Evolutionary conservation across 2,329 filamentous ascomycete genomes (phyloP), one percentile per base, ranked within the genome.

Genomic region (Penicillium sp.): DNA sequence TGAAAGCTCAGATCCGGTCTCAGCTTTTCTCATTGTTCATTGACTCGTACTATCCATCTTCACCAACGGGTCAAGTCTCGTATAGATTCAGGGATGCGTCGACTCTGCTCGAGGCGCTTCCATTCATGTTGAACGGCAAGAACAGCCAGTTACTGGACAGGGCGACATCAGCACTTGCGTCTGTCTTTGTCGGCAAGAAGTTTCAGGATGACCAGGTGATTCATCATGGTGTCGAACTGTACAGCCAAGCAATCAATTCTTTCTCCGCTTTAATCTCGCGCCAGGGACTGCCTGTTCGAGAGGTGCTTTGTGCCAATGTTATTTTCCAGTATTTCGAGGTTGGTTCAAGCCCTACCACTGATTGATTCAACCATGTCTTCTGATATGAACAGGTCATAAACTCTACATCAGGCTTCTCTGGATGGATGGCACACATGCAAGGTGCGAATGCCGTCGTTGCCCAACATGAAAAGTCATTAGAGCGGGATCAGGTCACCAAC

Each of bases 261-360:
- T 64, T 66, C 48, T 46, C 51, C n/a, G 57, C 53, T 13, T 28
- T 62, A 13, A 62, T 66, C 52, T 46, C 62, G 2, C 46, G 38
- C 30, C 35, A 33, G 7, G 55, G 58, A 14, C 48, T 62, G 19
- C 61, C 59, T 14, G 59, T 62, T 49, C 59, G 64, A 46, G 64
- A 64, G 45, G 45, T 64, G 16, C 62, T 66, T 10, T 62, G 61
- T 43, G 62, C 63, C 1, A 65, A 65, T 42, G 30, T 64, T 38
- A 45, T 63, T 13, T 65, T 65, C n/a, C 63, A 65, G 57, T 33
- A 60, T 60, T 64, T 64, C 35, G 63, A 65, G 38, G 63, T 65
- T 33, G 40, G 57, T 58, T 30, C 30, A 3, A 13, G 2, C 37
- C 11, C 11, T 16, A 22, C 7, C 13, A 10, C 40, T 35, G 19